Evolutionary conservation across 202 grass and related monocot species (phyloP), one percentile per base, ranked within the genome.

Genomic region (Zoysia matrella): DNA sequence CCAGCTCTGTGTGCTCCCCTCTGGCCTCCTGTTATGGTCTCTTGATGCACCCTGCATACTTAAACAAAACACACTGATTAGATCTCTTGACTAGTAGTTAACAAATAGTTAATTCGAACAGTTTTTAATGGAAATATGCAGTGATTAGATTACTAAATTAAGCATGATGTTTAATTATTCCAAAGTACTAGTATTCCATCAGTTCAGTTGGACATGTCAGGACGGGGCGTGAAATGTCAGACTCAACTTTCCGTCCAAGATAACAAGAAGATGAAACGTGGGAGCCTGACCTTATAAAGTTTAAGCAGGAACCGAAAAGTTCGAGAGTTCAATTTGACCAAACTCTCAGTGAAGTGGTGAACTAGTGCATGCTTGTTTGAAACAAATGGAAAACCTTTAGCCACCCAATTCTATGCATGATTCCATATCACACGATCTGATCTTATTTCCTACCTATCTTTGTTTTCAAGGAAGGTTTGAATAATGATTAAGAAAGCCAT

Each of bases 21-120:
- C 85, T 11, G 91, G 65, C 74, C 78, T 84, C 84, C 88, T 89
- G 79, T 42, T 69, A 45, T 75, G 56, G 46, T 94, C 83, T 82
- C 75, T 91, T 60, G 80, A 89, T 93, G 82, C 73, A 88, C 78
- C 74, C 95, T 98, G 52, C 76, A 83, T 72, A 36, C 0, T 36
- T 36, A 36, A 36, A 36, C 30, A 36, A 36, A 36, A 36, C 30
- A 22, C 22, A 36, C 30, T 36, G 30, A 36, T 36, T 36, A 36
- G 30, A 36, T 36, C 30, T 36, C 30, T 1, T 36, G 30, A 36
- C 1, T 36, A 36, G 6, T 47, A n/a, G 57, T 16, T 52, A 49
- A 54, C 48, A 13, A 55, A 74, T 36, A 58, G 7, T 1, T 6
- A 66, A 18, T 42, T 7, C 11, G 64, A 30, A 7, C 43, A 89